These are phyloP conservation scores for Globisporangium okanoganense DNA, from an alignment of 352 stramenopile genomes.

Conservation along the genomic window DNA sequence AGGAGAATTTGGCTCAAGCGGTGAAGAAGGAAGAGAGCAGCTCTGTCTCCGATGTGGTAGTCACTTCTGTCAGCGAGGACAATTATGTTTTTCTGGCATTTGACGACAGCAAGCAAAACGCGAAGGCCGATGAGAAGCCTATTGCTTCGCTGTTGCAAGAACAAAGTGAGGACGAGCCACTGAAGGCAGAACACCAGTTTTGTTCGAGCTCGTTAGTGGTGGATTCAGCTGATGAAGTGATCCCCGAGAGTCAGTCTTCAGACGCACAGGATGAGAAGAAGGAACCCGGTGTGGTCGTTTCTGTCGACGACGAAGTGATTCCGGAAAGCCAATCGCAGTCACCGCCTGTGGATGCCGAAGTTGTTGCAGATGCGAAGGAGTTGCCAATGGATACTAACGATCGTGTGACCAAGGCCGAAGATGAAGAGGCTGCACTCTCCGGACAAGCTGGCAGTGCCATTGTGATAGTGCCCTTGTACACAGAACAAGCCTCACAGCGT, in stretches of 20 bases:
- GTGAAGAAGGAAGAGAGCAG: not conserved
- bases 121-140: not conserved
- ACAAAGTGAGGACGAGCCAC: not conserved
- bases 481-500: not conserved
- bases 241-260: not conserved
- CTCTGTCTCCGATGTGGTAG: not conserved
- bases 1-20: not conserved
- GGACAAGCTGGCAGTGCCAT: not conserved
- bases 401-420: not conserved
- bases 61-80: not conserved
- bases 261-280: not conserved
- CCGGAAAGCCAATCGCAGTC: conserved; percentile 5
- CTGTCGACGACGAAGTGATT: not conserved
- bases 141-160: not conserved
- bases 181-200: not conserved
- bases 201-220: not conserved
- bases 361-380: not conserved
- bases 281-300: not conserved
- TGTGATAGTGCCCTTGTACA: not conserved
- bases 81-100: conserved; percentile 3
- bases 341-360: not conserved
- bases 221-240: not conserved
- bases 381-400: not conserved
- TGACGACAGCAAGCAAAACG: not conserved
- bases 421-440: not conserved